phyloP scores from a whole-genome alignment of 169 alveolate species.

The Plasmodium billcollinsi region DNA sequence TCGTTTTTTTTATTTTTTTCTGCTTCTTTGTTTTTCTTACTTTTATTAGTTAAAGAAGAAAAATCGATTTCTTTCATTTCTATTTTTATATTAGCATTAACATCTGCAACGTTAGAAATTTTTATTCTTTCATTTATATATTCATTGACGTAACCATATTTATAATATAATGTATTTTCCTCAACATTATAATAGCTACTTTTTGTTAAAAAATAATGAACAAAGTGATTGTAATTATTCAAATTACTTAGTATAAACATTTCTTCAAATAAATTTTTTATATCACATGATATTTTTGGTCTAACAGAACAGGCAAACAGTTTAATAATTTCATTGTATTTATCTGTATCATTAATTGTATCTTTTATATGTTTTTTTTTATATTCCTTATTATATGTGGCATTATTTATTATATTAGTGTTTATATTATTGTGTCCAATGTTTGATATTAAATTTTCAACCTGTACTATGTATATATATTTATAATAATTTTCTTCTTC shows the following conservation, averaged over 20 bases:
- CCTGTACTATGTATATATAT: conserved; percentile 51
- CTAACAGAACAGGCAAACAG: conserved; percentile 66
- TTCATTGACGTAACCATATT: conserved; percentile 56
- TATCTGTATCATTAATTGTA: background rate
- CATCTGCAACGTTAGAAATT: conserved; percentile 57
- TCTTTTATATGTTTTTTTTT: background rate
- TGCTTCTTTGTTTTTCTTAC: conserved; percentile 9
- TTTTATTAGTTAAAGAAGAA: conserved; percentile 4
- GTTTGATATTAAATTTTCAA: conserved; percentile 26
- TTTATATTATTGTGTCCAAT: background rate
- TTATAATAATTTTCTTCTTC: conserved; percentile 58
- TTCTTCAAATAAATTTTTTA: conserved; percentile 72
- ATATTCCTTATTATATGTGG: background rate
- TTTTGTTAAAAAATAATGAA: conserved; percentile 29
- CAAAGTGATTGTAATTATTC: conserved; percentile 20
- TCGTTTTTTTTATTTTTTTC: conserved; percentile 20
- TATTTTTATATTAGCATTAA: conserved; percentile 35
- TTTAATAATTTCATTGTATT: conserved; percentile 29
- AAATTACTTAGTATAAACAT: conserved; percentile 20
- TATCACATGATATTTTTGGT: conserved; percentile 59
- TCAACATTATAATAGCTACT: conserved; percentile 65
- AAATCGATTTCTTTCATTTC: conserved; percentile 49
- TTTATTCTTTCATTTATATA: conserved; percentile 64
- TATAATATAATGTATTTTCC: conserved; percentile 57
- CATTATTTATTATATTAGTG: background rate